Percentiles rank a stretch among this genome's conserved stretches.
These are phyloP conservation scores for Sporothrix curviconia DNA, from an alignment of 2,329 filamentous ascomycete genomes.

Conservation along the genomic window DNA sequence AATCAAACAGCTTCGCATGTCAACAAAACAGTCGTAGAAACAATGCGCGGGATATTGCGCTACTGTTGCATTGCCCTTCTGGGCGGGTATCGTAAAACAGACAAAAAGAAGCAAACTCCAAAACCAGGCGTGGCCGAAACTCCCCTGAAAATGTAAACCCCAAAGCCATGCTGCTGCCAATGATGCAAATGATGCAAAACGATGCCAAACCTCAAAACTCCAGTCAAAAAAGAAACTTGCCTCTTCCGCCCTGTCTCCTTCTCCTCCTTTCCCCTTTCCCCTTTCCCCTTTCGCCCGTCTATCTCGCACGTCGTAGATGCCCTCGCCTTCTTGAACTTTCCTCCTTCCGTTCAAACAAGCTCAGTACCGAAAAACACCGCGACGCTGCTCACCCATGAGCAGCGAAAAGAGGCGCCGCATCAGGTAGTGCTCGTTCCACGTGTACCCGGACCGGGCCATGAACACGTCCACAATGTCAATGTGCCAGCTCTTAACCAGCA, in stretches of 20 bases:
- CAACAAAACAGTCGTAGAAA: too few relatives aligned
- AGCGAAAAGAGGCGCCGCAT: slow-evolving; percentile 49
- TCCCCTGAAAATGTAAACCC: too few relatives aligned
- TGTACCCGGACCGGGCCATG: slow-evolving; percentile 35
- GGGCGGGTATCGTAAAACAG: too few relatives aligned
- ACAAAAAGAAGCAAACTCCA: too few relatives aligned
- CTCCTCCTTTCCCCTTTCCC: neutral
- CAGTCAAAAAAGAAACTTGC: neutral
- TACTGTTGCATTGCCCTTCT: too few relatives aligned
- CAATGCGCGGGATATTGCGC: too few relatives aligned
- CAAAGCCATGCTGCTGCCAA: neutral
- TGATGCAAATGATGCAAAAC: neutral
- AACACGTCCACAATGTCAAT: slow-evolving; percentile 53
- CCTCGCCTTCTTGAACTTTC: too few relatives aligned
- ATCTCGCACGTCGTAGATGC: neutral
- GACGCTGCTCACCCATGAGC: slow-evolving; percentile 43
- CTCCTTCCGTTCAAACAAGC: neutral
- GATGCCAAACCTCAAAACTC: neutral
- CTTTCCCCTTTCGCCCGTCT: too few relatives aligned
- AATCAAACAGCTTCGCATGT: too few relatives aligned
- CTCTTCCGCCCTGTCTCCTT: neutral
- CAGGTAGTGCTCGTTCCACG: slow-evolving; percentile 43
- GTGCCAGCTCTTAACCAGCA: slow-evolving; percentile 50
- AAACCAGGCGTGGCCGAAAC: too few relatives aligned
- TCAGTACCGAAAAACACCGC: slow-evolving; percentile 17